Evolutionary conservation across 2,329 filamentous ascomycete species (phyloP).

Genomic region (Aspergillus aculeatus): DNA sequence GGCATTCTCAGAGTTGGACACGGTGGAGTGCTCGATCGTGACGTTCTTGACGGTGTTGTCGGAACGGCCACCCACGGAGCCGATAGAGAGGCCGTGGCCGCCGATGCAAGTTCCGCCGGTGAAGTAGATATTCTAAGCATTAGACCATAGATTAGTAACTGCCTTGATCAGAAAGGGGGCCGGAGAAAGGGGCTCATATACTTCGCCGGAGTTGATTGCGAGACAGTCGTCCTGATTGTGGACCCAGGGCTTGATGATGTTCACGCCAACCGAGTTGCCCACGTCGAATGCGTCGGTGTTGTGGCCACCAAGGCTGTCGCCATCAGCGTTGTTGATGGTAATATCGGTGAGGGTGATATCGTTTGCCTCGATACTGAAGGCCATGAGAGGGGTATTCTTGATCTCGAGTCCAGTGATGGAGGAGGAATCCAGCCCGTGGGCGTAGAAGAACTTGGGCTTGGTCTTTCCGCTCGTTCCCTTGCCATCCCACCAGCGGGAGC

Average conservation of each 20-base stretch:
- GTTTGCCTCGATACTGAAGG: constrained; percentile 36
- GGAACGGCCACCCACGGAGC: constrained; percentile 45
- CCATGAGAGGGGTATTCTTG: constrained; percentile 42
- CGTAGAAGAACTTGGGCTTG: constrained; percentile 36
- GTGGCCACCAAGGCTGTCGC: constrained; percentile 36
- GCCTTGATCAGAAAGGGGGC: background rate
- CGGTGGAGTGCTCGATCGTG: constrained; percentile 39
- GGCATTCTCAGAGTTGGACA: constrained; percentile 47
- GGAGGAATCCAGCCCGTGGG: constrained; percentile 42
- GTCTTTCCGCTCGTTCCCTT: constrained; percentile 45
- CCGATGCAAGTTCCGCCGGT: constrained; percentile 37
- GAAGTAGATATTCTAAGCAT: constrained; percentile 21
- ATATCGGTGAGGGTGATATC: constrained; percentile 37
- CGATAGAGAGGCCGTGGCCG: constrained; percentile 35
- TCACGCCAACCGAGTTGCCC: constrained; percentile 49
- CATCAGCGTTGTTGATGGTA: constrained; percentile 40
- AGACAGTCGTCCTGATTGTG: constrained; percentile 45
- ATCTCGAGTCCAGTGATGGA: constrained; percentile 40
- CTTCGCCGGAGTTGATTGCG: constrained; percentile 29
- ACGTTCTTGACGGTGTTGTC: constrained; percentile 56
- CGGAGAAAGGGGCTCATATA: background rate
- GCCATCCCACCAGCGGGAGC: constrained; percentile 46
- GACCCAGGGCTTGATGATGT: constrained; percentile 44
- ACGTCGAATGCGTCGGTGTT: constrained; percentile 54
- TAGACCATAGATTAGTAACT: background rate